Conservation (phyloP, 305 asterid genomes). For the Lippia alba region DNA sequence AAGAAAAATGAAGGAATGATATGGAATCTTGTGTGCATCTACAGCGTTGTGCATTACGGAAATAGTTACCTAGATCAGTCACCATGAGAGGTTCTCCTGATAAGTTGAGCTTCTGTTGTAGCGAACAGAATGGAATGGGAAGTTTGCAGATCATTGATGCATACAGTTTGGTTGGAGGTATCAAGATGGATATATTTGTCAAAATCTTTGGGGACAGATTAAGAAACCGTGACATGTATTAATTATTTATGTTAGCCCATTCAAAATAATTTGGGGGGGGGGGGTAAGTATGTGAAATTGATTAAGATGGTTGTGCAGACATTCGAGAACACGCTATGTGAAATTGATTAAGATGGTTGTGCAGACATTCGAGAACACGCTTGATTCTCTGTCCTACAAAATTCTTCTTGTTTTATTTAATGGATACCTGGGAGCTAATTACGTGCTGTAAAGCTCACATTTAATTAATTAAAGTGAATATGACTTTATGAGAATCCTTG, state of each 20-base stretch:
- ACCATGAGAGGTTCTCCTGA: not conserved
- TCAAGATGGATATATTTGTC: constrained; percentile 7
- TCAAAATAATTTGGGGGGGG: not conserved
- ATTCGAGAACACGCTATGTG: not conserved
- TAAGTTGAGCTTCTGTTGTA: constrained; percentile 13
- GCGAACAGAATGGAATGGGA: constrained; percentile 2
- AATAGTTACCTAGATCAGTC: not conserved
- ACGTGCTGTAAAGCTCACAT: not conserved
- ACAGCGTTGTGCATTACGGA: not conserved
- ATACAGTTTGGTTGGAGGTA: constrained; percentile 17
- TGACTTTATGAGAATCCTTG: constrained; percentile 1
- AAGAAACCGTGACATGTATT: not conserved
- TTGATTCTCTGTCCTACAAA: not conserved
- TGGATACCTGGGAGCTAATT: not conserved
- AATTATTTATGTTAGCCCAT: constrained; percentile 1
- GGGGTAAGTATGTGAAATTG: no score
- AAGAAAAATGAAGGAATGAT: not conserved
- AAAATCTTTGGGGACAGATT: not conserved
- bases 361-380: not conserved
- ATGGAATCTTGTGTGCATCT: not conserved
- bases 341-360: not conserved
- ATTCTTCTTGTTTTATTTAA: not conserved
- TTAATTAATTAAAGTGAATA: constrained; percentile 23
- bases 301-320: not conserved
- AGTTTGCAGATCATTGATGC: not conserved